Percentiles rank a stretch among this genome's conserved stretches.
Evolutionary conservation across 495 filamentous ascomycete species (phyloP).

Genomic region (Collariella sp.): DNA sequence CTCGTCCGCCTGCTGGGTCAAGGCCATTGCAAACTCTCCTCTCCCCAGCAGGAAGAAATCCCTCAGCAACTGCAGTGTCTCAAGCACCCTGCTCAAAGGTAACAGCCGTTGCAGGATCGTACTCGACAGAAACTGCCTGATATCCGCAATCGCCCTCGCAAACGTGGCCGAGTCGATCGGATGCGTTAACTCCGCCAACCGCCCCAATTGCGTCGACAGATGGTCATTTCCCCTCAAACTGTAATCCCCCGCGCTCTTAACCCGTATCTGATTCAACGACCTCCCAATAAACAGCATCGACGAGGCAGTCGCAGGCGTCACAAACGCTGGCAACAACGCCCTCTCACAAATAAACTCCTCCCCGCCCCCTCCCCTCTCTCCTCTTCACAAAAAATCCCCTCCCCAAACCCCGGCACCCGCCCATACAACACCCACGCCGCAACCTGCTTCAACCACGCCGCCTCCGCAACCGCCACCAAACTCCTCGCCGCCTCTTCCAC

Average conservation of each 20-base stretch:
- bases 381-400: slow-evolving; percentile 57
- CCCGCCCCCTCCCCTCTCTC: slow-evolving; percentile 12
- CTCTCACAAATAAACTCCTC: slow-evolving; percentile 28
- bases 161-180: slow-evolving; percentile 66
- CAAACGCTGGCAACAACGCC: slow-evolving; percentile 65
- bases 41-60: slow-evolving; percentile 81
- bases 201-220: slow-evolving; percentile 60
- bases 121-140: slow-evolving; percentile 71
- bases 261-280: slow-evolving; percentile 72
- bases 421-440: slow-evolving; percentile 88
- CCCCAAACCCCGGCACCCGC: slow-evolving; percentile 61
- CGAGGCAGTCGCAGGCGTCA: slow-evolving; percentile 60
- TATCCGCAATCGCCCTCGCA: slow-evolving; percentile 60
- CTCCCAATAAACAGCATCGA: slow-evolving; percentile 89
- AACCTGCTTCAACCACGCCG: slow-evolving; percentile 81
- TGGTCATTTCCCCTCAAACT: slow-evolving; percentile 52
- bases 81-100: slow-evolving; percentile 63
- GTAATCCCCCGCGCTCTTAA: slow-evolving; percentile 38
- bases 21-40: slow-evolving; percentile 81
- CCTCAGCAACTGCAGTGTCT: slow-evolving; percentile 66
- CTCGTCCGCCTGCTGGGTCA: slow-evolving; percentile 76
- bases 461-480: slow-evolving; percentile 70
- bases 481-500: slow-evolving; percentile 65
- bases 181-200: slow-evolving; percentile 60
- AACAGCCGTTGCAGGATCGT: slow-evolving; percentile 73